Conservation (phyloP, 208 protist genomes). For the Trypanosoma caninum region DNA sequence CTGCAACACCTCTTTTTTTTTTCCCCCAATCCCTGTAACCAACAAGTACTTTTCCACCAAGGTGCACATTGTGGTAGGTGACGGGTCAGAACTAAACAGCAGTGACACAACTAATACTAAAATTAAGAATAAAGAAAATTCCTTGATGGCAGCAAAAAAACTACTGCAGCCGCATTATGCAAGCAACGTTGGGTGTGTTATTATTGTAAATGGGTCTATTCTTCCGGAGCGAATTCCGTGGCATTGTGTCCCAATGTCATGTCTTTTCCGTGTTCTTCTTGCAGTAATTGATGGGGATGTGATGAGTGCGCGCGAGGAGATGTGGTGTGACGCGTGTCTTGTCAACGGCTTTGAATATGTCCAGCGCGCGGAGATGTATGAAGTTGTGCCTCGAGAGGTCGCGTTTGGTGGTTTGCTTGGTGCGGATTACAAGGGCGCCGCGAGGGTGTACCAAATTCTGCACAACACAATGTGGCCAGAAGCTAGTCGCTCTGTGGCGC, state of each 20-base stretch:
- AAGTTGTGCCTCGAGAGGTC: slow-evolving; percentile 11
- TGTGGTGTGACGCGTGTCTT: slow-evolving; percentile 34
- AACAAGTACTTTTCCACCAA: slow-evolving; percentile 31
- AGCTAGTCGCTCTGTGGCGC: slow-evolving; percentile 12
- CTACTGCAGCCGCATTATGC: slow-evolving; percentile 6
- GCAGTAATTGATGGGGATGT: slow-evolving; percentile 19
- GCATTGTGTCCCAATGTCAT: slow-evolving; percentile 30
- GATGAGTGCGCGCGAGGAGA: neutral
- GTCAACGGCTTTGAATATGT: slow-evolving; percentile 36
- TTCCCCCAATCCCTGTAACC: slow-evolving; percentile 9
- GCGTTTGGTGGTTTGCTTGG: slow-evolving; percentile 32
- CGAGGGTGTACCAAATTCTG: slow-evolving; percentile 49
- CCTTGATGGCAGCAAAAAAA: neutral
- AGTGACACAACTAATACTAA: neutral
- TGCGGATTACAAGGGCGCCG: slow-evolving; percentile 32
- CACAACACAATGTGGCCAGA: slow-evolving; percentile 60
- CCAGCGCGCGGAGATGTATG: slow-evolving; percentile 17
- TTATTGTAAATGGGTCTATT: slow-evolving; percentile 31
- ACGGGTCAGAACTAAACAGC: neutral
- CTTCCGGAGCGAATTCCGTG: slow-evolving; percentile 35
- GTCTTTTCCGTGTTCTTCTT: slow-evolving; percentile 35
- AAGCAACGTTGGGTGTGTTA: slow-evolving; percentile 30
- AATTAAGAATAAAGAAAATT: neutral
- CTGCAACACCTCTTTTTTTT: neutral
- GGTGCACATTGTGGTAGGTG: slow-evolving; percentile 2